phyloP scores from a whole-genome alignment of 192 early-diverging fungal species.

The Bifiguratus adelaidae region DNA sequence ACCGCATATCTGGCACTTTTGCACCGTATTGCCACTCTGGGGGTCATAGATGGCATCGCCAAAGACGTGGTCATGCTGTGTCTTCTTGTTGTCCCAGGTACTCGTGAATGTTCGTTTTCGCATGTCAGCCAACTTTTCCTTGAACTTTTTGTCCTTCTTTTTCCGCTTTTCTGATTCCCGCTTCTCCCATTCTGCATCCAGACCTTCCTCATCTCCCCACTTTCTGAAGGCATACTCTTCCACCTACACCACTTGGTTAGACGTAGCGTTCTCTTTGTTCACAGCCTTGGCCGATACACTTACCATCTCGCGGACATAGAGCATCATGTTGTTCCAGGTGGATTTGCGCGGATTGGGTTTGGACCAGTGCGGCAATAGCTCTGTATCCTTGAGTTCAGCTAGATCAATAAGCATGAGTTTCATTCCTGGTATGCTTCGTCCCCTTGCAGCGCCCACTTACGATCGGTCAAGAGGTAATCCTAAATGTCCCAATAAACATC shows the following conservation, averaged over 20 bases:
- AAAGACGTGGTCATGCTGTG: constrained; percentile 68
- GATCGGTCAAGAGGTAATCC: constrained; percentile 94
- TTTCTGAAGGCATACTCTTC: constrained; percentile 92
- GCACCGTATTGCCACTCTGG: constrained; percentile 35
- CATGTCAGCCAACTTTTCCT: constrained; percentile 62
- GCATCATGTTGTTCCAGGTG: constrained; percentile 95
- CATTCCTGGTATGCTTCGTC: background rate
- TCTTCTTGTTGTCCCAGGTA: constrained; percentile 47
- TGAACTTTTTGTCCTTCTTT: constrained; percentile 79
- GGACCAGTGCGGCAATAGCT: constrained; percentile 71
- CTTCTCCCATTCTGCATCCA: constrained; percentile 83
- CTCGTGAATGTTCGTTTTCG: constrained; percentile 71
- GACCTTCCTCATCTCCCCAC: constrained; percentile 75
- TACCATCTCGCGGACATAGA: constrained; percentile 77
- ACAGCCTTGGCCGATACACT: no score
- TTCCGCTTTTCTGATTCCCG: constrained; percentile 66
- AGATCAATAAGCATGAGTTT: background rate
- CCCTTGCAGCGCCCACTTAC: constrained; percentile 28
- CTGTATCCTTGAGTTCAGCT: constrained; percentile 75
- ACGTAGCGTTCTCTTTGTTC: no score
- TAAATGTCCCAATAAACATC: constrained; percentile 7
- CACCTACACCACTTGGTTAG: constrained; percentile 31
- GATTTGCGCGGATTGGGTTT: constrained; percentile 92
- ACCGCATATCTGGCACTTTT: constrained; percentile 54
- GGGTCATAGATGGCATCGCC: constrained; percentile 37